phyloP scores from a whole-genome alignment of 2,329 filamentous ascomycete species.

The Calonectria ilicicola region DNA sequence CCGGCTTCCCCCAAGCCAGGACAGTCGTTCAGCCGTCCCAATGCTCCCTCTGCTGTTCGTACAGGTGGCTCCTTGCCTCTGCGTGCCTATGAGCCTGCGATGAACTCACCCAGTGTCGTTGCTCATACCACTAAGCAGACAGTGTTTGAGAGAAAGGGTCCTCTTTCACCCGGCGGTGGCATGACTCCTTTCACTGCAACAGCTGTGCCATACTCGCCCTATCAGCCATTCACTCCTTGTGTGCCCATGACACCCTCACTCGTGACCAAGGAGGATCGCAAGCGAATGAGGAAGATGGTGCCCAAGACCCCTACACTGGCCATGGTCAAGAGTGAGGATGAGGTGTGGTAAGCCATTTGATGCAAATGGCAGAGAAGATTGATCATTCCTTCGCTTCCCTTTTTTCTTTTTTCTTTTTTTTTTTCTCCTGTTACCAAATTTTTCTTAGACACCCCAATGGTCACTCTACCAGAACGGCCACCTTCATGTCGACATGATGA shows the following conservation, averaged over 20 bases:
- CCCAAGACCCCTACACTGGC: constrained; percentile 72
- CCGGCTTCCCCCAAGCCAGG: constrained; percentile 65
- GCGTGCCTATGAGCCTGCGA: constrained; percentile 70
- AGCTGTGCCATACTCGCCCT: constrained; percentile 79
- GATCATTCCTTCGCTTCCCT: not conserved
- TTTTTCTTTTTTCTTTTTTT: constrained; percentile 25
- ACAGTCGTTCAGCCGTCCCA: constrained; percentile 61
- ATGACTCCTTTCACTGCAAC: constrained; percentile 73
- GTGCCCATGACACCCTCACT: constrained; percentile 83
- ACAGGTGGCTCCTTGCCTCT: constrained; percentile 69
- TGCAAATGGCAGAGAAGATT: not conserved
- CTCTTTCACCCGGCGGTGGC: constrained; percentile 67
- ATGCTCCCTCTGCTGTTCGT: constrained; percentile 66
- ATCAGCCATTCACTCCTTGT: constrained; percentile 82
- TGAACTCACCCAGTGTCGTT: constrained; percentile 62
- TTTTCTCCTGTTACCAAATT: constrained; percentile 13
- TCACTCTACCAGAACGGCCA: constrained; percentile 20
- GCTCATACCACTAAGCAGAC: constrained; percentile 71
- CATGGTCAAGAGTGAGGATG: constrained; percentile 72
- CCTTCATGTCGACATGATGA: constrained; percentile 41
- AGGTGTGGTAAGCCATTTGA: constrained; percentile 69
- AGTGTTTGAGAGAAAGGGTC: constrained; percentile 68
- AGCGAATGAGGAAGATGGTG: constrained; percentile 73
- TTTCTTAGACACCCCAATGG: constrained; percentile 42
- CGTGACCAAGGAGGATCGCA: constrained; percentile 77